These are phyloP conservation scores for Vitis hybrid DNA, from an alignment of 177 flowering plant species.

Conservation along the genomic window DNA sequence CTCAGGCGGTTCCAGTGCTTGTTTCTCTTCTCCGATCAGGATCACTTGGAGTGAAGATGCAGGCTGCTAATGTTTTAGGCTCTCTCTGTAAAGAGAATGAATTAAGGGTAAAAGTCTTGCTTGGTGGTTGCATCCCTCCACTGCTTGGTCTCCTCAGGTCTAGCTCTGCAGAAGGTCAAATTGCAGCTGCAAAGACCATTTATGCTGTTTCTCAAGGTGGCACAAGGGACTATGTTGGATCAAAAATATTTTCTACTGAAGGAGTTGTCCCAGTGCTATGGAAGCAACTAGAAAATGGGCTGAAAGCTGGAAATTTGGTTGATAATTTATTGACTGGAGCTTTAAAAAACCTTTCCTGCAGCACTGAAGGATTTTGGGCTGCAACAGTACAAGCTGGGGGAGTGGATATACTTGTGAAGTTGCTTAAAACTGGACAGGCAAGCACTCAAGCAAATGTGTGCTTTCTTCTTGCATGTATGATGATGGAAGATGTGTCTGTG, in stretches of 20 bases:
- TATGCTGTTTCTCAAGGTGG: constrained; percentile 96
- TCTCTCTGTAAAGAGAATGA: constrained; percentile 96
- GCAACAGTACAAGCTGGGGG: constrained; percentile 87
- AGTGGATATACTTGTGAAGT: constrained; percentile 84
- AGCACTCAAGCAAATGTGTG: constrained; percentile 91
- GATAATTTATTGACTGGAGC: constrained; percentile 83
- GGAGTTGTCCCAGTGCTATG: constrained; percentile 94
- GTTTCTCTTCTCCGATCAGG: constrained; percentile 89
- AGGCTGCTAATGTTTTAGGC: constrained; percentile 89
- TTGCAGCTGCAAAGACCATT: constrained; percentile 94
- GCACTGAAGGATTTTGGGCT: constrained; percentile 90
- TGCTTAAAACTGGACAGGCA: constrained; percentile 68
- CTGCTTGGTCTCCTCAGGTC: constrained; percentile 90
- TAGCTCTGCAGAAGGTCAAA: constrained; percentile 78
- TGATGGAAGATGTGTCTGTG: constrained; percentile 88
- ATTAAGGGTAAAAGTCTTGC: constrained; percentile 78
- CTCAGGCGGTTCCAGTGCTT: constrained; percentile 91
- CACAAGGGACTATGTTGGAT: constrained; percentile 90
- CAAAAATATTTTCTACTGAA: constrained; percentile 95
- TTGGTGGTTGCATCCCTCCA: constrained; percentile 97
- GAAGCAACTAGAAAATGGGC: constrained; percentile 72
- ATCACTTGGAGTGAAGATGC: constrained; percentile 70
- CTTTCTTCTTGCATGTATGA: constrained; percentile 89
- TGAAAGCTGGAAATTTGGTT: constrained; percentile 66
- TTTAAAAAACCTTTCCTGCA: constrained; percentile 66